Percentiles rank a stretch among this genome's conserved stretches.
These are phyloP conservation scores for Nemania serpens DNA, from an alignment of 2,329 filamentous ascomycete species.

Conservation along the genomic window DNA sequence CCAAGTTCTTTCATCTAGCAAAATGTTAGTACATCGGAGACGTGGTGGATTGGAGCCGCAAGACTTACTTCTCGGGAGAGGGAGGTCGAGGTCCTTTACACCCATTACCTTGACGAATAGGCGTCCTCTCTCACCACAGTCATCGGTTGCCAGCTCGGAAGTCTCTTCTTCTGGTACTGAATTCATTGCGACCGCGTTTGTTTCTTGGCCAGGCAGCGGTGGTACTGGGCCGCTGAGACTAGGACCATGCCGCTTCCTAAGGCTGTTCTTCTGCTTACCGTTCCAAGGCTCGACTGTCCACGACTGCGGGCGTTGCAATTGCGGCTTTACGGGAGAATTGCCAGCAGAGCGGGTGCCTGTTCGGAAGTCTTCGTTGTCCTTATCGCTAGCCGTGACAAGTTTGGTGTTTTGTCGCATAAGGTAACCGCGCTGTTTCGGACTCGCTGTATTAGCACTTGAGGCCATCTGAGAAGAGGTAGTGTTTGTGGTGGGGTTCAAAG, in stretches of 20 bases:
- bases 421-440: slow-evolving; percentile 86
- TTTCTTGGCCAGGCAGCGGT: slow-evolving; percentile 85
- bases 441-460: slow-evolving; percentile 65
- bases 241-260: slow-evolving; percentile 59
- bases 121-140: slow-evolving; percentile 84
- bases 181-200: slow-evolving; percentile 70
- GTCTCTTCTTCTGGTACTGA: slow-evolving; percentile 72
- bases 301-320: slow-evolving; percentile 78
- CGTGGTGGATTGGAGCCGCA: background rate
- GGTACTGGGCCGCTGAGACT: slow-evolving; percentile 68
- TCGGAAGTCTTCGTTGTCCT: slow-evolving; percentile 61
- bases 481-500: slow-evolving; percentile 32
- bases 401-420: slow-evolving; percentile 99
- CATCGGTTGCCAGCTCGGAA: slow-evolving; percentile 65
- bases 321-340: slow-evolving; percentile 72
- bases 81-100: slow-evolving; percentile 92
- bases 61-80: slow-evolving; percentile 83
- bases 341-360: slow-evolving; percentile 63
- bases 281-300: slow-evolving; percentile 99
- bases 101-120: slow-evolving; percentile 99
- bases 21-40: slow-evolving; percentile 26
- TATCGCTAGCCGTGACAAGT: slow-evolving; percentile 88
- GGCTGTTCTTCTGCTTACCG: slow-evolving; percentile 69
- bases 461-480: slow-evolving; percentile 32
- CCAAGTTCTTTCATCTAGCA: slow-evolving; percentile 80